These are phyloP conservation scores for Fusarium lyarnte DNA, from an alignment of 2,329 filamentous ascomycete species.

Conservation along the genomic window DNA sequence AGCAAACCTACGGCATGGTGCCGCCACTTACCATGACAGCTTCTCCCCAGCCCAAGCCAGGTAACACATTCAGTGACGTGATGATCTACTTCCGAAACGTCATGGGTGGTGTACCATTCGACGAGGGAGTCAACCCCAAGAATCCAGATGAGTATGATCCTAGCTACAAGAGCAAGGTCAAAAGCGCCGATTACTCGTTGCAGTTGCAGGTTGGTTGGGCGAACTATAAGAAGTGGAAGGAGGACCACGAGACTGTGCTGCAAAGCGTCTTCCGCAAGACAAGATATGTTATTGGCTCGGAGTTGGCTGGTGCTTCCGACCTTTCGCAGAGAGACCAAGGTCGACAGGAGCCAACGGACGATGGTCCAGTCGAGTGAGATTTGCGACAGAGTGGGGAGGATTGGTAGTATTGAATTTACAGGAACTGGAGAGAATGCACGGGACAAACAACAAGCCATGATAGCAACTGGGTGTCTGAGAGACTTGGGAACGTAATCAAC, in stretches of 20 bases:
- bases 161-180: neutral
- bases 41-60: neutral
- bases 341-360: neutral
- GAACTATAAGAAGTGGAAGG: neutral
- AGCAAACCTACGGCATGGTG: neutral
- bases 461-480: neutral
- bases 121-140: neutral
- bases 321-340: neutral
- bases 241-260: neutral
- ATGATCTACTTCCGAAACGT: constrained; percentile 1
- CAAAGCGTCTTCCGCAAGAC: neutral
- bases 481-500: too few relatives aligned
- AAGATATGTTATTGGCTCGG: neutral
- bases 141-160: neutral
- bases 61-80: neutral
- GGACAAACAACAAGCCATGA: neutral
- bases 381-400: fast-evolving
- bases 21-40: neutral
- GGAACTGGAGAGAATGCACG: neutral
- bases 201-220: neutral
- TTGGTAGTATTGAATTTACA: fast-evolving
- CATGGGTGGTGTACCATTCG: neutral
- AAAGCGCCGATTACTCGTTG: neutral
- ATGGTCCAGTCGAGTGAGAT: neutral
- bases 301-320: neutral